A percentile compares a stretch with the other conserved stretches of the same genome.
These are phyloP conservation scores for Solanum megistacrolobum DNA, from an alignment of 257 asterid genomes.

Conservation along the genomic window DNA sequence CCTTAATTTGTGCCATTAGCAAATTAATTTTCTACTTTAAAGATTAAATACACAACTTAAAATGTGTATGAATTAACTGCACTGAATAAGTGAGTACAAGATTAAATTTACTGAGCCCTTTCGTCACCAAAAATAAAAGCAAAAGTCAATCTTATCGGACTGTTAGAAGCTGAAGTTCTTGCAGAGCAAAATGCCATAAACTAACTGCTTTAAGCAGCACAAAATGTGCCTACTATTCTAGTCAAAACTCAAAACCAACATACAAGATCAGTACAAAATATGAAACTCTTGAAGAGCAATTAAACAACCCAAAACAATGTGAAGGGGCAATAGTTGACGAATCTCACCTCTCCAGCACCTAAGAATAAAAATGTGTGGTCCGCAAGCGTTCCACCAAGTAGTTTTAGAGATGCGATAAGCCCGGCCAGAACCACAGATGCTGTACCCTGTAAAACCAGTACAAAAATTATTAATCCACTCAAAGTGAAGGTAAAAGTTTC, in stretches of 20 bases:
- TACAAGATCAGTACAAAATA: background rate
- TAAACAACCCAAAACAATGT: background rate
- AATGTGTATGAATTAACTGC: background rate
- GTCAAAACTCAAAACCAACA: background rate
- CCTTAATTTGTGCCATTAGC: background rate
- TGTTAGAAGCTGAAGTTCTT: background rate
- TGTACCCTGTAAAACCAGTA: constrained; percentile 52
- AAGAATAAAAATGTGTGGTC: constrained; percentile 89
- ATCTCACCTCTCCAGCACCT: constrained; percentile 93
- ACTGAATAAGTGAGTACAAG: background rate
- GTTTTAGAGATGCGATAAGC: constrained; percentile 55
- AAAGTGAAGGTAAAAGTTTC: background rate
- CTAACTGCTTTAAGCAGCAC: background rate
- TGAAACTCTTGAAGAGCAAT: background rate
- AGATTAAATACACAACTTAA: background rate
- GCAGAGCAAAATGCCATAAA: background rate
- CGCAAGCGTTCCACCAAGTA: constrained; percentile 59
- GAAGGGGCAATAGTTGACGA: background rate
- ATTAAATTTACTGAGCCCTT: background rate
- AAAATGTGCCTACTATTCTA: background rate
- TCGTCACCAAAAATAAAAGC: background rate
- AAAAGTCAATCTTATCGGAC: background rate
- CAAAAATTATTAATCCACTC: background rate
- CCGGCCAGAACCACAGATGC: constrained; percentile 92
- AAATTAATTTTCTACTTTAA: background rate